A percentile compares a stretch with the other conserved stretches of the same genome.
Conservation (phyloP, 352 stramenopile genomes). For the Phytophthora nicotianae region DNA sequence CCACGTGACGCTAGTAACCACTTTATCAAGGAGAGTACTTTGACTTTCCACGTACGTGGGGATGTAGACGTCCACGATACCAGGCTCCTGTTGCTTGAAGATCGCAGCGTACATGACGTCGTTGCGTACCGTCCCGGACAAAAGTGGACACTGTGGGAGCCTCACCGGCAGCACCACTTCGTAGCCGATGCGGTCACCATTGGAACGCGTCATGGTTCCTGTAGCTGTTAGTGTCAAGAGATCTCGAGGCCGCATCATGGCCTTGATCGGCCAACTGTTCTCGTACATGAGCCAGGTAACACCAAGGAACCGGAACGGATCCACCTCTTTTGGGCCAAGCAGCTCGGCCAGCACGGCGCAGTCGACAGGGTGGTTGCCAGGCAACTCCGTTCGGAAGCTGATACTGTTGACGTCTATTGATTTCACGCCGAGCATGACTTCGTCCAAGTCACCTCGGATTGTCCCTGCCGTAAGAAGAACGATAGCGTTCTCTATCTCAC, state of each 20-base stretch:
- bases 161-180: slow-evolving; percentile 51
- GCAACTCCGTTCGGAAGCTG: slow-evolving; percentile 26
- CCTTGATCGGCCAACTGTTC: slow-evolving; percentile 27
- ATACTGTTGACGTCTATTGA: slow-evolving; percentile 17
- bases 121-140: slow-evolving; percentile 22
- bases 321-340: slow-evolving; percentile 25
- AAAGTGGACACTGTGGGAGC: slow-evolving; percentile 16
- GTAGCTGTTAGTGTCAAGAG: slow-evolving; percentile 39
- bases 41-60: slow-evolving; percentile 24
- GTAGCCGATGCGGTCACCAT: slow-evolving; percentile 50
- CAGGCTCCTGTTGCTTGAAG: slow-evolving; percentile 31
- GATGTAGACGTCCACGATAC: slow-evolving; percentile 28
- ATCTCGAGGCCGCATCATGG: slow-evolving; percentile 38
- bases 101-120: slow-evolving; percentile 30
- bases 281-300: slow-evolving; percentile 41
- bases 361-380: slow-evolving; percentile 14
- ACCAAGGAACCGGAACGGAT: slow-evolving; percentile 43
- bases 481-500: slow-evolving; percentile 21
- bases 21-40: slow-evolving; percentile 17
- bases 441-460: slow-evolving; percentile 29
- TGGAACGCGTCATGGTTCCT: slow-evolving; percentile 31
- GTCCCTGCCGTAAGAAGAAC: slow-evolving; percentile 25
- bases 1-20: slow-evolving; percentile 17
- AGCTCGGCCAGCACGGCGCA: slow-evolving; percentile 32
- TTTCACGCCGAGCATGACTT: slow-evolving; percentile 35